Percentiles rank a stretch among this genome's conserved stretches.
Conservation (phyloP, 2,329 filamentous ascomycete species). For the Nemania sp. region DNA sequence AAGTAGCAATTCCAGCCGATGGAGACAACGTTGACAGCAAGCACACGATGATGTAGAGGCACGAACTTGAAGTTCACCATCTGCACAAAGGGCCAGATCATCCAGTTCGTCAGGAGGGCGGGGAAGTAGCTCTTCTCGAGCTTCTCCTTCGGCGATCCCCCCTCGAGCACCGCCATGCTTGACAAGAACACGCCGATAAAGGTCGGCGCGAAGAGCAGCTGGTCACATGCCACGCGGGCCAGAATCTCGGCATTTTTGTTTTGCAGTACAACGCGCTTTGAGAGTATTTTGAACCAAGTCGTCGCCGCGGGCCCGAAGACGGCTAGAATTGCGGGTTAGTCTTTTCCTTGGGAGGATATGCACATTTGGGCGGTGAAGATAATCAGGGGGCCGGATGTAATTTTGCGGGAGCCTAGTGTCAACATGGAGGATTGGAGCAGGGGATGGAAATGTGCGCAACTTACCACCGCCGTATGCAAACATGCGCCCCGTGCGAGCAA, state of each 20-base stretch:
- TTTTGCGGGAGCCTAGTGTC: not conserved
- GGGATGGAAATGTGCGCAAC: constrained; percentile 38
- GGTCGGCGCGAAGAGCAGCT: constrained; percentile 80
- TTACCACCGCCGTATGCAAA: constrained; percentile 76
- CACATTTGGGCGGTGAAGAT: not conserved
- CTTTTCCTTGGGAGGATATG: not conserved
- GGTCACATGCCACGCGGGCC: constrained; percentile 79
- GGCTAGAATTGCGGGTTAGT: constrained; percentile 47
- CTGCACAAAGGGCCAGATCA: constrained; percentile 87
- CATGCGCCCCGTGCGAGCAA: constrained; percentile 76
- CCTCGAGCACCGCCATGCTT: constrained; percentile 84
- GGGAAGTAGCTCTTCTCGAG: constrained; percentile 70
- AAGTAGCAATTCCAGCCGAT: constrained; percentile 69
- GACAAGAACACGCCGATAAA: constrained; percentile 82
- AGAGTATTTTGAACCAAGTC: constrained; percentile 83
- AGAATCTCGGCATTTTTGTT: constrained; percentile 71
- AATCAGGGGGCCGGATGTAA: not conserved
- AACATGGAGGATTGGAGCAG: not conserved
- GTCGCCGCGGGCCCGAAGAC: constrained; percentile 89
- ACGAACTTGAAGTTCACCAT: constrained; percentile 85
- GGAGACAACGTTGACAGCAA: constrained; percentile 84
- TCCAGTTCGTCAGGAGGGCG: constrained; percentile 81
- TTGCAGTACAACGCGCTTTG: constrained; percentile 67
- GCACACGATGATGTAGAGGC: constrained; percentile 78
- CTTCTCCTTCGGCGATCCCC: constrained; percentile 64